Conservation (phyloP, 176 grass and related monocot genomes). For the Tillandsia fasciculata region DNA sequence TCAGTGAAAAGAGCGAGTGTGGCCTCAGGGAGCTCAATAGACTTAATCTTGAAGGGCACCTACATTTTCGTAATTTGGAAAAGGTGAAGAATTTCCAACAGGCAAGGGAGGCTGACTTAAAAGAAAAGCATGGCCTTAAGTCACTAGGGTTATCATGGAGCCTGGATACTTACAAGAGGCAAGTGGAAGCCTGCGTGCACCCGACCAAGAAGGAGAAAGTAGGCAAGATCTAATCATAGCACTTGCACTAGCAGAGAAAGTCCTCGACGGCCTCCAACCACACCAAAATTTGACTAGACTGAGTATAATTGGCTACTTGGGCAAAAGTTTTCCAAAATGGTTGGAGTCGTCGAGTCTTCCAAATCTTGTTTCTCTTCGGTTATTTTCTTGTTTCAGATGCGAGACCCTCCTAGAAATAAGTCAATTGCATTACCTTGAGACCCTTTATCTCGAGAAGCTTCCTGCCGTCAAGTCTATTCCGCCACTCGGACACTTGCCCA, state of each 20-base stretch:
- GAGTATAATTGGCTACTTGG: background rate
- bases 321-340: background rate
- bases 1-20: too few species aligned
- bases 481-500: too few species aligned
- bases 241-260: background rate
- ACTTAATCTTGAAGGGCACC: too few species aligned
- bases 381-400: background rate
- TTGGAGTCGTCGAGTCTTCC: background rate
- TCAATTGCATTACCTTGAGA: too few species aligned
- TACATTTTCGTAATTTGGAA: too few species aligned
- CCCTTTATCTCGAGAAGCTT: too few species aligned
- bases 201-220: background rate
- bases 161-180: background rate
- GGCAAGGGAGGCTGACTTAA: too few species aligned
- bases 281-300: background rate
- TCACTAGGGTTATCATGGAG: background rate
- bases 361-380: background rate
- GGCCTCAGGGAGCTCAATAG: too few species aligned
- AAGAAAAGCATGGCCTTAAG: too few species aligned
- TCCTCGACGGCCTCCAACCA: background rate
- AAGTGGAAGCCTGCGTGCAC: background rate
- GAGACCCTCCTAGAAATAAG: too few species aligned
- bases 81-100: too few species aligned
- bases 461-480: too few species aligned
- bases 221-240: background rate